Conservation (phyloP, 2,329 filamentous ascomycete genomes). For the Neonectria ditissima region DNA sequence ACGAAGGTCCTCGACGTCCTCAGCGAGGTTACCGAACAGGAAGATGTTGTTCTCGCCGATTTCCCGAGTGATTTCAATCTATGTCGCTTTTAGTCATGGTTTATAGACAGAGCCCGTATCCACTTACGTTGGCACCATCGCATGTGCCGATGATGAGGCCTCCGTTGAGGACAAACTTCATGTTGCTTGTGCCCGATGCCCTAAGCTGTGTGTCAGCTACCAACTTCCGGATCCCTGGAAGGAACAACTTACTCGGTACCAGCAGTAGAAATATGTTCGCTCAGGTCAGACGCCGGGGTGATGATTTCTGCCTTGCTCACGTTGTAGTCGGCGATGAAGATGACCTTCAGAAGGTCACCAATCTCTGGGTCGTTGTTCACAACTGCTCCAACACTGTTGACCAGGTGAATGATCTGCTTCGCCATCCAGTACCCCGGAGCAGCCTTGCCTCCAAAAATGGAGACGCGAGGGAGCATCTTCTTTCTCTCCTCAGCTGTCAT, state of each 20-base stretch:
- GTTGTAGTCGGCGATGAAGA: conserved; percentile 98
- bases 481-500: conserved; percentile 86
- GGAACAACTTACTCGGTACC: conserved; percentile 78
- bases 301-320: conserved; percentile 99
- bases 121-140: conserved; percentile 92
- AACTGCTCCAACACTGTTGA: conserved; percentile 90
- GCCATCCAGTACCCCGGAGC: conserved; percentile 99
- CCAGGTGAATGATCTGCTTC: conserved; percentile 96
- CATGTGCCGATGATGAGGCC: conserved; percentile 98
- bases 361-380: conserved; percentile 94
- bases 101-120: not conserved
- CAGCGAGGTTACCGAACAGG: conserved; percentile 94
- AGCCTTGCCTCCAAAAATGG: conserved; percentile 97
- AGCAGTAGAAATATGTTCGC: conserved; percentile 98
- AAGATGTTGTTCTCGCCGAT: conserved; percentile 98
- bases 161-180: conserved; percentile 99
- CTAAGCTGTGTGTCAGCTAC: conserved; percentile 45
- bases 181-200: conserved; percentile 91
- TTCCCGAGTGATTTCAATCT: conserved; percentile 97
- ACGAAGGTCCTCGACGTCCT: conserved; percentile 96
- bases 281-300: conserved; percentile 91
- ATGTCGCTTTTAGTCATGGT: conserved; percentile 17
- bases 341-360: conserved; percentile 93
- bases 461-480: conserved; percentile 88
- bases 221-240: not conserved